Conservation (phyloP, 2,329 filamentous ascomycete species). For the Exophiala spinifera region DNA sequence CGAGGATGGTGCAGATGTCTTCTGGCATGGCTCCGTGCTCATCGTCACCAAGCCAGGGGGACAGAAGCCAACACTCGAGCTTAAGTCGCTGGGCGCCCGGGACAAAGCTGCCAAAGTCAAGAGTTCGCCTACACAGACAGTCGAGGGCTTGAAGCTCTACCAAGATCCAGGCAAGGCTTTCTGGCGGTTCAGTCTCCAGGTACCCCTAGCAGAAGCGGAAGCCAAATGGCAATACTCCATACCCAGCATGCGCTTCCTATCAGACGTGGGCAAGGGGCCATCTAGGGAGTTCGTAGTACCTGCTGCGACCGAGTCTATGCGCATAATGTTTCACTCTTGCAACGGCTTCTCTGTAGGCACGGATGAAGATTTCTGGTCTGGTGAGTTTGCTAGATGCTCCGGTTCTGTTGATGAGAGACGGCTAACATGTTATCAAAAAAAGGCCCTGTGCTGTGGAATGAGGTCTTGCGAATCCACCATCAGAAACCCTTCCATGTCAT, state of each 20-base stretch:
- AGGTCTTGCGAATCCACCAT: slow-evolving; percentile 60
- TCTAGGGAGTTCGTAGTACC: slow-evolving; percentile 55
- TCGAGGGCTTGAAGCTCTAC: slow-evolving; percentile 56
- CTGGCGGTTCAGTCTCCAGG: slow-evolving; percentile 57
- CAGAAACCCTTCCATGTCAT: slow-evolving; percentile 63
- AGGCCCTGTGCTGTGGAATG: slow-evolving; percentile 62
- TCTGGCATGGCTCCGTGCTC: slow-evolving; percentile 82
- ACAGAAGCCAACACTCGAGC: slow-evolving; percentile 57
- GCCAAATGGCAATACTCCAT: slow-evolving; percentile 76
- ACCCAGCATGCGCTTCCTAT: slow-evolving; percentile 61
- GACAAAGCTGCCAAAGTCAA: slow-evolving; percentile 7
- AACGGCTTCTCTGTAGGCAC: slow-evolving; percentile 67
- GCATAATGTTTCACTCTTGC: slow-evolving; percentile 68
- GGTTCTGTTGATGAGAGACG: too few species aligned
- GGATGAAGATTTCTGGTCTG: slow-evolving; percentile 59
- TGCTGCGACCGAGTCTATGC: slow-evolving; percentile 61
- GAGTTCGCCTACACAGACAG: slow-evolving; percentile 1
- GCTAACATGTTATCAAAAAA: too few species aligned
- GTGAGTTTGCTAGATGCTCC: slow-evolving; percentile 6
- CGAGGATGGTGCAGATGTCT: slow-evolving; percentile 31
- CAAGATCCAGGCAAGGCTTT: slow-evolving; percentile 59
- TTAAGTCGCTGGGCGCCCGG: slow-evolving; percentile 49
- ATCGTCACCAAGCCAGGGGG: slow-evolving; percentile 74
- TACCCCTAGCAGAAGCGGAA: slow-evolving; percentile 69
- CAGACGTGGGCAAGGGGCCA: slow-evolving; percentile 50